A percentile compares a stretch with the other conserved stretches of the same genome.
These are phyloP conservation scores for Trichophyton simii DNA, from an alignment of 2,329 filamentous ascomycete genomes.

Conservation along the genomic window DNA sequence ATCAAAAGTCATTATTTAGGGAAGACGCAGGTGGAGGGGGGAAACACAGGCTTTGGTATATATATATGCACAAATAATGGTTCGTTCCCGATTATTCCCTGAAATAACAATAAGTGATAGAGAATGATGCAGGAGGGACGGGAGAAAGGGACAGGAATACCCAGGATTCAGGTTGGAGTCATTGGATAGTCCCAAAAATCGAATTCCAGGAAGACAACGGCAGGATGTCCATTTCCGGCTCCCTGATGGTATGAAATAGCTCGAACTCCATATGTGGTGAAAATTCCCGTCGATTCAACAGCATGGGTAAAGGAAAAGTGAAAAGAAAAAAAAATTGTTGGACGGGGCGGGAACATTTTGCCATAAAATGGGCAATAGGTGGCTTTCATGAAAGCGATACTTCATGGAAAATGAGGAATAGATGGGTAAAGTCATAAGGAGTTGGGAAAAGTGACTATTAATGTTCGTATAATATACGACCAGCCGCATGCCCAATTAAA, in stretches of 20 bases:
- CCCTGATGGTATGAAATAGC: not conserved
- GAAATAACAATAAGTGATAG: not conserved
- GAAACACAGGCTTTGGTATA: not conserved
- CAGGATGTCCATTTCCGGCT: not conserved
- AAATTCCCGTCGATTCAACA: not conserved
- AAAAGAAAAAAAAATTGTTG: not conserved
- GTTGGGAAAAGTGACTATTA: not conserved
- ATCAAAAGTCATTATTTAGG: not conserved
- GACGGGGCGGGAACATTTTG: not conserved
- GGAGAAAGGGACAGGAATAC: not conserved
- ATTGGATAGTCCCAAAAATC: not conserved
- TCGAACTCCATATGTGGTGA: not conserved
- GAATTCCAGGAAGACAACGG: not conserved
- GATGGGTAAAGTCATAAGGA: not conserved
- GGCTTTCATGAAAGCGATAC: slow-evolving; percentile 1
- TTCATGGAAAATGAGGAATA: not conserved
- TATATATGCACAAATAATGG: not conserved
- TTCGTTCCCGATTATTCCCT: not conserved
- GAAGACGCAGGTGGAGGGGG: not conserved
- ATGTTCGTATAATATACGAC: slow-evolving; percentile 4
- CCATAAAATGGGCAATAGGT: not conserved
- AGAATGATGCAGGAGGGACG: not conserved
- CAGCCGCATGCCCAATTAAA: not conserved
- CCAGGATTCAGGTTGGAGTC: not conserved
- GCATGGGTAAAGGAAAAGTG: not conserved